Percentiles rank a stretch among this genome's conserved stretches.
Conservation (phyloP, 2,329 filamentous ascomycete genomes). For the Colletotrichum musicola region DNA sequence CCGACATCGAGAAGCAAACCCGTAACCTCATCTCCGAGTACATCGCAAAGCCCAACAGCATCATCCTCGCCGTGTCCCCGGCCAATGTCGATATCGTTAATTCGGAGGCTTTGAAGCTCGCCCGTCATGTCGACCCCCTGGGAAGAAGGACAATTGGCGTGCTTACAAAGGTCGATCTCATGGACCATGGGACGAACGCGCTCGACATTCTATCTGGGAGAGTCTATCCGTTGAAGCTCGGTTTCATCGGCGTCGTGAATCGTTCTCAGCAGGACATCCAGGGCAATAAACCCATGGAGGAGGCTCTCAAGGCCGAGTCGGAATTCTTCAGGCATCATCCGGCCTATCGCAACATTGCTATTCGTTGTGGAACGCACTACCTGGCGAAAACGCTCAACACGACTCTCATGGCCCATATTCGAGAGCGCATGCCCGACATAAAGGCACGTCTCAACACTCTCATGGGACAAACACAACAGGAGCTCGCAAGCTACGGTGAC, state of each 20-base stretch:
- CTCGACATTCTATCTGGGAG: slow-evolving; percentile 97
- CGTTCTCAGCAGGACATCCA: slow-evolving; percentile 98
- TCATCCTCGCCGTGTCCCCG: slow-evolving; percentile 94
- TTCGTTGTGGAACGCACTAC: slow-evolving; percentile 92
- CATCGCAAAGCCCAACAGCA: slow-evolving; percentile 98
- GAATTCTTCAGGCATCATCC: slow-evolving; percentile 99
- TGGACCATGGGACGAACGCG: slow-evolving; percentile 99
- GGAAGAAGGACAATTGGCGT: slow-evolving; percentile 96
- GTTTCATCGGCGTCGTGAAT: slow-evolving; percentile 98
- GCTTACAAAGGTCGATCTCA: slow-evolving; percentile 95
- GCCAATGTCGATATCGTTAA: slow-evolving; percentile 99
- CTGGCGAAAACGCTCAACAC: slow-evolving; percentile 94
- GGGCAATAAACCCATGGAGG: slow-evolving; percentile 92
- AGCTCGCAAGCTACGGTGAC: slow-evolving; percentile 96
- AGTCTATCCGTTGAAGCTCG: slow-evolving; percentile 95
- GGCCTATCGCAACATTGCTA: slow-evolving; percentile 96
- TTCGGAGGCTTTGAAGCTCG: slow-evolving; percentile 96
- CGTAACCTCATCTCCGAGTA: slow-evolving; percentile 97
- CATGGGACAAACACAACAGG: slow-evolving; percentile 99
- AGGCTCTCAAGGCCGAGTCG: slow-evolving; percentile 88
- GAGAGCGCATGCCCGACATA: slow-evolving; percentile 95
- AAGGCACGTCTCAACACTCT: slow-evolving; percentile 97
- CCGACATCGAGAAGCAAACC: slow-evolving; percentile 99
- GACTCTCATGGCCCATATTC: slow-evolving; percentile 96
- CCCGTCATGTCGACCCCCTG: slow-evolving; percentile 94